A percentile compares a stretch with the other conserved stretches of the same genome.
phyloP scores from a whole-genome alignment of 2,329 filamentous ascomycete species.

The Orbilia blumenaviensis region DNA sequence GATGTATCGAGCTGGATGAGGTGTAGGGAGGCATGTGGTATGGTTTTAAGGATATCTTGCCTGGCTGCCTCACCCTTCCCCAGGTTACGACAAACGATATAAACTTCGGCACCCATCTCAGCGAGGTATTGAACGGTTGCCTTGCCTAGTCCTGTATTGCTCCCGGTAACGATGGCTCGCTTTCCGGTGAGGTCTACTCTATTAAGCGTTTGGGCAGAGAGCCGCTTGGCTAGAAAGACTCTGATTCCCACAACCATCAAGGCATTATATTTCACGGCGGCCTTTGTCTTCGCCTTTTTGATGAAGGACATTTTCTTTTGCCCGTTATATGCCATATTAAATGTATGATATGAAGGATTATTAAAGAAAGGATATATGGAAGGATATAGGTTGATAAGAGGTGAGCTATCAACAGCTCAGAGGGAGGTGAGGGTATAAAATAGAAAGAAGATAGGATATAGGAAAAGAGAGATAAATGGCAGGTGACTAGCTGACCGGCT shows the following conservation, averaged over 20 bases:
- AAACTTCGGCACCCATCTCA: slow-evolving; percentile 38
- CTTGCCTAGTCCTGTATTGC: slow-evolving; percentile 47
- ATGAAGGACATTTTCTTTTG: slow-evolving; percentile 40
- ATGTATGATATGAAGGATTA: background rate
- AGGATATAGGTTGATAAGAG: background rate
- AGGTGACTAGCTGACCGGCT: background rate
- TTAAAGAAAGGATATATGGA: background rate
- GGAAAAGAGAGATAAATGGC: background rate
- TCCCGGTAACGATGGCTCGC: slow-evolving; percentile 45
- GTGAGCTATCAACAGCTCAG: background rate
- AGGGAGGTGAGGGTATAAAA: background rate
- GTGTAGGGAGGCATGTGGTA: slow-evolving; percentile 30
- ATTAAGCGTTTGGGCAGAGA: slow-evolving; percentile 35
- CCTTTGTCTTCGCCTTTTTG: slow-evolving; percentile 27
- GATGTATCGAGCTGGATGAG: slow-evolving; percentile 39
- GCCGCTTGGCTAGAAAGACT: slow-evolving; percentile 16
- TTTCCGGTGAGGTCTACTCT: slow-evolving; percentile 41
- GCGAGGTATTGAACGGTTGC: slow-evolving; percentile 38
- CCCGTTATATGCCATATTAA: slow-evolving; percentile 22
- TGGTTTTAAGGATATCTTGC: slow-evolving; percentile 33
- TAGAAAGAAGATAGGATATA: background rate
- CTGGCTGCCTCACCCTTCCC: slow-evolving; percentile 37
- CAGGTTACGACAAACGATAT: slow-evolving; percentile 44
- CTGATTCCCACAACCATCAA: slow-evolving; percentile 8
- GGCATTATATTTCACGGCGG: slow-evolving; percentile 29